These are phyloP conservation scores for Xerocomus potaroensis DNA, from an alignment of 768 basidiomycete genomes.

Conservation along the genomic window DNA sequence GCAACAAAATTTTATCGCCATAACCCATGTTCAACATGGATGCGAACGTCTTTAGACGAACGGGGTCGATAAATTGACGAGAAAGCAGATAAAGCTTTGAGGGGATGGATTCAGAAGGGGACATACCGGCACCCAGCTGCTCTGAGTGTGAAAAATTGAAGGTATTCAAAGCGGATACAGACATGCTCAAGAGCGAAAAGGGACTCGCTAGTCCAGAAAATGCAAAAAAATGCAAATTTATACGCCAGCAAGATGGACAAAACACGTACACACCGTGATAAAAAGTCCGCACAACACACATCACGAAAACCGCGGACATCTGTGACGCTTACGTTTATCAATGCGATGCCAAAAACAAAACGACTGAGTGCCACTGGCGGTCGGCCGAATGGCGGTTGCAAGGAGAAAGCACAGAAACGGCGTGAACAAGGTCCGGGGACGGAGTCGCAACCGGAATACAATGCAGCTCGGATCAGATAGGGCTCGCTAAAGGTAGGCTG, in stretches of 20 bases:
- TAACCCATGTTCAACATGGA: constrained; percentile 26
- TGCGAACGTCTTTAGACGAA: constrained; percentile 13
- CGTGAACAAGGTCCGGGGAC: not conserved
- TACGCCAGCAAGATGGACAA: constrained; percentile 18
- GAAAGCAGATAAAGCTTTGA: constrained; percentile 23
- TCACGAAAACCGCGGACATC: constrained; percentile 1
- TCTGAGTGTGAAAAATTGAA: constrained; percentile 15
- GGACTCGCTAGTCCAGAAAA: not conserved
- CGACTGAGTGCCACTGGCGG: too few relatives aligned
- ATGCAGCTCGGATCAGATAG: constrained; percentile 5
- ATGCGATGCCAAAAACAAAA: not conserved
- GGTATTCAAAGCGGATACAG: constrained; percentile 7
- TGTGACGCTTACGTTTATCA: not conserved
- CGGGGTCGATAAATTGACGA: constrained; percentile 11
- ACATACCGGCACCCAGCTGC: constrained; percentile 21
- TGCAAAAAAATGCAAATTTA: constrained; percentile 20
- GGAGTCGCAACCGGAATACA: not conserved
- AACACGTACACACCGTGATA: constrained; percentile 18
- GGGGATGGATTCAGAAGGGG: constrained; percentile 21
- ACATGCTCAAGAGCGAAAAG: constrained; percentile 16
- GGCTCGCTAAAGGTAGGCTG: not conserved
- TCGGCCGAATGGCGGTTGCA: not conserved
- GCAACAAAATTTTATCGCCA: constrained; percentile 25
- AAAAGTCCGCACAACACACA: not conserved
- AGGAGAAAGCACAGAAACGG: not conserved